Evolutionary conservation across 2,329 filamentous ascomycete species (phyloP).

Genomic region (Ascochyta koolunga): DNA sequence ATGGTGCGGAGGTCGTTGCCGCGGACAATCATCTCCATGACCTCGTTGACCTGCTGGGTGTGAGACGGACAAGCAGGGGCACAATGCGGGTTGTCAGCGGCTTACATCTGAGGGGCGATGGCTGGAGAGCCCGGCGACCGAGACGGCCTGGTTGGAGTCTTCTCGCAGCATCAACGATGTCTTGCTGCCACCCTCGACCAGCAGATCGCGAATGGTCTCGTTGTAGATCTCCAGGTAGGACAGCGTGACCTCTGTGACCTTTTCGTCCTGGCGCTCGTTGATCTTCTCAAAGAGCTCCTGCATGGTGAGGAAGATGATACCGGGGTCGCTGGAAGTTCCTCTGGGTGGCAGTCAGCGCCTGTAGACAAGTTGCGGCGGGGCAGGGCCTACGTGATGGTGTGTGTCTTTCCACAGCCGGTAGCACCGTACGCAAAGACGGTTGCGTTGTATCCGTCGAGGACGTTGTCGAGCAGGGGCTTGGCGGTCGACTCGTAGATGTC

Average conservation of each 20-base stretch:
- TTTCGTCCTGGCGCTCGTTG: slow-evolving; percentile 81
- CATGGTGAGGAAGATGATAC: slow-evolving; percentile 99
- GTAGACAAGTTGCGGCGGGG: slow-evolving; percentile 49
- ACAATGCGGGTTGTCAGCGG: background rate
- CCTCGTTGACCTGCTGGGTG: slow-evolving; percentile 67
- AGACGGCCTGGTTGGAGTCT: slow-evolving; percentile 91
- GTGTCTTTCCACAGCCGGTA: slow-evolving; percentile 97
- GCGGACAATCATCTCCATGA: slow-evolving; percentile 98
- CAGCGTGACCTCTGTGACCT: slow-evolving; percentile 85
- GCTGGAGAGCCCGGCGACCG: slow-evolving; percentile 87
- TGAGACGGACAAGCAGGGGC: background rate
- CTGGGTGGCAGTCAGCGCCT: slow-evolving; percentile 35
- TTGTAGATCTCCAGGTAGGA: slow-evolving; percentile 99
- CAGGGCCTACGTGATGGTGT: slow-evolving; percentile 72
- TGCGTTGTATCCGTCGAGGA: slow-evolving; percentile 96
- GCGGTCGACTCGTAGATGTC: slow-evolving; percentile 97
- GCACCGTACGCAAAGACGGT: slow-evolving; percentile 98
- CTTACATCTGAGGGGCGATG: slow-evolving; percentile 85
- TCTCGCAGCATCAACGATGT: slow-evolving; percentile 89
- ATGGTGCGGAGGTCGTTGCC: slow-evolving; percentile 95
- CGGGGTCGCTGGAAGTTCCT: slow-evolving; percentile 87
- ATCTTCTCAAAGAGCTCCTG: slow-evolving; percentile 98
- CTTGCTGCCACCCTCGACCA: slow-evolving; percentile 84
- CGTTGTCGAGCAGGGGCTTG: slow-evolving; percentile 85
- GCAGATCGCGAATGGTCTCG: slow-evolving; percentile 93